Evolutionary conservation across 192 early-diverging fungal genomes (phyloP).

Genomic region (Coemansia sp.): DNA sequence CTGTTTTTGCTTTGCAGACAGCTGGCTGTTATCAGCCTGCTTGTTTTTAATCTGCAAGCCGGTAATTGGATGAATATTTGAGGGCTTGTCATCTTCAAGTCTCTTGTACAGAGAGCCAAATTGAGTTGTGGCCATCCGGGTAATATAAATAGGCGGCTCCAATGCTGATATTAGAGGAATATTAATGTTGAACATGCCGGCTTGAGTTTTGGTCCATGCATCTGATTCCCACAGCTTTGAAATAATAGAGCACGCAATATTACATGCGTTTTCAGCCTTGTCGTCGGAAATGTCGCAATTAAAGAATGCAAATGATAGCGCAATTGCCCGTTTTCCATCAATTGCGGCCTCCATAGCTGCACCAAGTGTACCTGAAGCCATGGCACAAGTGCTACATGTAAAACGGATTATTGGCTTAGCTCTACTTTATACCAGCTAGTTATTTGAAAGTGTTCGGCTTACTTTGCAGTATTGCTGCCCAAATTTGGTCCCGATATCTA

Average conservation of each 20-base stretch:
- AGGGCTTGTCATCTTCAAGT: background rate
- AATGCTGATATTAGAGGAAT: slow-evolving; percentile 12
- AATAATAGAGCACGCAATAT: slow-evolving; percentile 13
- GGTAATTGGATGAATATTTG: background rate
- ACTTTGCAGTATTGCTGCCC: slow-evolving; percentile 36
- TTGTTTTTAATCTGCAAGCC: background rate
- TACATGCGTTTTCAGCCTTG: slow-evolving; percentile 19
- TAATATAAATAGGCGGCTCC: slow-evolving; percentile 12
- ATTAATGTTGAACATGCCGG: slow-evolving; percentile 25
- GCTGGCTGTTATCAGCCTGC: background rate
- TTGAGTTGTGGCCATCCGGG: slow-evolving; percentile 16
- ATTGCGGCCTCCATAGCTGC: slow-evolving; percentile 33
- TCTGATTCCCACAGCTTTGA: slow-evolving; percentile 22
- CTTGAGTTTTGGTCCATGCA: slow-evolving; percentile 10
- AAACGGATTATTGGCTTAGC: background rate
- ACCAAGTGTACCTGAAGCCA: slow-evolving; percentile 29
- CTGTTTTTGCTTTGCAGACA: slow-evolving; percentile 5
- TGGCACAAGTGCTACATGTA: slow-evolving; percentile 22
- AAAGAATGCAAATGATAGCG: slow-evolving; percentile 31
- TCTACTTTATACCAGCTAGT: background rate
- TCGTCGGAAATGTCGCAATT: slow-evolving; percentile 23
- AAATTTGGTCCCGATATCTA: slow-evolving; percentile 41
- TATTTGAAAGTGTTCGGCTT: background rate
- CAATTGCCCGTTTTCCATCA: slow-evolving; percentile 8
- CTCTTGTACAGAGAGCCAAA: slow-evolving; percentile 25